A percentile compares a stretch with the other conserved stretches of the same genome.
Conservation (phyloP, 2,329 filamentous ascomycete species). For the Cladobotryum protrusum region DNA sequence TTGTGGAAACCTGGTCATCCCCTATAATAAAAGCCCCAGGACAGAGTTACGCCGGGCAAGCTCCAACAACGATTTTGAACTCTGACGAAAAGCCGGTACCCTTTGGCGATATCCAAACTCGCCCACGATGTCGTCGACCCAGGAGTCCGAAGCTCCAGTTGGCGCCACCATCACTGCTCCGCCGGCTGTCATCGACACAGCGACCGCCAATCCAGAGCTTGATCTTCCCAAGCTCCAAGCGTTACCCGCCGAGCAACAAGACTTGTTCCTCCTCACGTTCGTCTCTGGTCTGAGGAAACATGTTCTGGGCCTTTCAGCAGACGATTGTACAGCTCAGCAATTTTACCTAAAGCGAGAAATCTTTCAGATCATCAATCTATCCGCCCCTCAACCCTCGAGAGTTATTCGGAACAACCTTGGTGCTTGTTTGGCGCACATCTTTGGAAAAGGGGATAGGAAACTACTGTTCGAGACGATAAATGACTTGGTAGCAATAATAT, state of each 20-base stretch:
- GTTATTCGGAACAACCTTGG: slow-evolving; percentile 88
- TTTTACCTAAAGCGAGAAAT: slow-evolving; percentile 89
- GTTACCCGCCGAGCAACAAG: slow-evolving; percentile 89
- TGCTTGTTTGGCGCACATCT: slow-evolving; percentile 74
- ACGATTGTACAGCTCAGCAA: slow-evolving; percentile 83
- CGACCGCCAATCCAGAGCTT: slow-evolving; percentile 64
- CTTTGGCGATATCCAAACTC: slow-evolving; percentile 4
- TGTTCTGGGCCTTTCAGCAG: slow-evolving; percentile 65
- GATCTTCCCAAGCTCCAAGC: slow-evolving; percentile 84
- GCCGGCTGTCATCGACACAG: slow-evolving; percentile 30
- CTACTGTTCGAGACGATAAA: slow-evolving; percentile 92
- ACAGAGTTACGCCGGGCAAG: not conserved
- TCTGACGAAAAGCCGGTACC: not conserved
- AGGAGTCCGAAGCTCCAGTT: slow-evolving; percentile 30
- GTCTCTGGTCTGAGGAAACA: slow-evolving; percentile 76
- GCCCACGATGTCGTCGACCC: slow-evolving; percentile 30
- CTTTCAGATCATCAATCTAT: slow-evolving; percentile 83
- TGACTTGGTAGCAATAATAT: slow-evolving; percentile 69
- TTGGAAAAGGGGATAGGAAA: slow-evolving; percentile 81
- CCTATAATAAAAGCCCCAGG: not conserved
- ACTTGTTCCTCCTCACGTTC: slow-evolving; percentile 87
- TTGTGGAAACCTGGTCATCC: slow-evolving; percentile 2
- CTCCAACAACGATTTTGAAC: not conserved
- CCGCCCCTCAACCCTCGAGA: slow-evolving; percentile 76
- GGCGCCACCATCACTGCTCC: slow-evolving; percentile 19